Base-by-base conservation (phyloP, 768 basidiomycete species). In the Strobilomyces dryophilus region DNA sequence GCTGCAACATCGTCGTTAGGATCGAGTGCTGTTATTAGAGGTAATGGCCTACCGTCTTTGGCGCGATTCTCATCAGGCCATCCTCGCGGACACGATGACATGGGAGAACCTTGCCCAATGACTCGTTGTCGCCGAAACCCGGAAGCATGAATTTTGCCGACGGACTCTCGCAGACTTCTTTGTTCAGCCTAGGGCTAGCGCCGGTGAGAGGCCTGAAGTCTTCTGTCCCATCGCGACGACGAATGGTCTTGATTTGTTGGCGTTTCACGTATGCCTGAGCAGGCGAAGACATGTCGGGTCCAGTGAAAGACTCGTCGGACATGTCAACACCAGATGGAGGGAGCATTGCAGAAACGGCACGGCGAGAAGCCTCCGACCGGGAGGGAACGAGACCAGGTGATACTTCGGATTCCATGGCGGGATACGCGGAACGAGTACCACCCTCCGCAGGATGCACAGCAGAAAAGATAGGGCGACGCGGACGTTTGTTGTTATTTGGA, bases 61-160 rank as follows among this genome's bases (percentile, higher is more conserved):
- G 71, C 36, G 78, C 85, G 55, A 99, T 89, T 60, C 97, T 82
- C 84, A 98, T 95, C 47, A 99, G 68, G 4, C 97, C 95, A 64
- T 99, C 97, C 64, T 98, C 95, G 42, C 86, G 85, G 45, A 97
- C 95, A 47, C 87, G 83, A 66, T 92, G 87, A 71, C 97, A 99
- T 31, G 95, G 95, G 55, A 99, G 69, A 59, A 95, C 82, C 73
- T 98, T 99, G 36, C 95, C 95, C 54, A 85, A 77, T 36, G 89
- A 83, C 68, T 99, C 97, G 62, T 93, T 93, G 61, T 93, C 92
- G 15, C 95, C 89, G 70, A 95, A 97, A 0, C 93, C 90, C 24
- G 78, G 77, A 24, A 76, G 73, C 69, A 80, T 71, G 47, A 77
- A 79, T 54, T 79, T 81, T 8, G 77, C 71, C 5, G 79, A 79